Evolutionary conservation across 805 yeast genomes (phyloP), one percentile per base, ranked within the genome.

Genomic region (Teunomyces lycoperdinae): DNA sequence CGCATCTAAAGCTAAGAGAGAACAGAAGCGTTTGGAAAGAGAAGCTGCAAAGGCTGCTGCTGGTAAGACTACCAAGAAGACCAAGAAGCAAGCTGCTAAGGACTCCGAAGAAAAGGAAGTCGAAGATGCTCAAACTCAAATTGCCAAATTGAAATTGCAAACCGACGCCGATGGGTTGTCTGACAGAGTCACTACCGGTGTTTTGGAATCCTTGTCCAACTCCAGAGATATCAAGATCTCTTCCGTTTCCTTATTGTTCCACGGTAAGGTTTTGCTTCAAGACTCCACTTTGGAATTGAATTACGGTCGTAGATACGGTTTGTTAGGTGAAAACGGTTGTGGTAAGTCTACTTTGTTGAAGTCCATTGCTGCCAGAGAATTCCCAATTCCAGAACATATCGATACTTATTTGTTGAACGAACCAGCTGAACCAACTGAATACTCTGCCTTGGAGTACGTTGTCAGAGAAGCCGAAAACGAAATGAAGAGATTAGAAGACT

Each of bases 151-250:
- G 74, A 92, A 92, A 71, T 74, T 91, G 65, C 99, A 92, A 74
- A 86, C 87, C 66, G 99, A 92, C 71, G 84, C 88, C 67, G 85
- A 90, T 62, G 99, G 99, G 58, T 64, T 92, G 49, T 89, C 97
- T 41, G 99, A 92, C 71, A 88, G 99, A 78, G 99, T 92, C 56
- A 87, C 92, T 58, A 92, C 99, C 40, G 99, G 99, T 79, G 99
- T 94, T 42, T 77, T 94, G 65, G 91, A 86, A 49, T 88, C 96
- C 45, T 77, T 94, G 66, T 80, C 68, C 36, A 91, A 97, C 27
- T 89, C 97, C 13, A 84, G 97, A 71, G 99, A 94, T 84, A 74
- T 94, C 64, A 94, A 94, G 74, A 67, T 92, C 60, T 83, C 92
- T 14, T 87, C 97, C 44, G 88, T 90, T 38, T 89, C 98, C 7